A percentile compares a stretch with the other conserved stretches of the same genome.
phyloP scores from a whole-genome alignment of 1,139 yeast species.

The Scheffersomyces parashehatae region DNA sequence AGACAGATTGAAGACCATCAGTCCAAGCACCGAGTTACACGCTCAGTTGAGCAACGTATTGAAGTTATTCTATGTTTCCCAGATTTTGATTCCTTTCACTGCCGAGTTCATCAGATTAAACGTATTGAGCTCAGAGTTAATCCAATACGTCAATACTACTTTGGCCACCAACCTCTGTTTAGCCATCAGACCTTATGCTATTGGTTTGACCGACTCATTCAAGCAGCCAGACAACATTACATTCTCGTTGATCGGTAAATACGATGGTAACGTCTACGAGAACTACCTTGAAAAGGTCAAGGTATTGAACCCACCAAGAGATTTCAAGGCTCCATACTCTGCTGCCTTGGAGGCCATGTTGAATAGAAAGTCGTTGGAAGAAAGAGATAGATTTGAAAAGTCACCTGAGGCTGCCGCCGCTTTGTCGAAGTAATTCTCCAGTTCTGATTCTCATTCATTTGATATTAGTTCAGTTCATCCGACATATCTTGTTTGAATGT shows the following conservation, averaged over 20 bases:
- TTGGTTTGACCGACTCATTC: conserved; percentile 51
- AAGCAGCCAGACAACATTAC: conserved; percentile 46
- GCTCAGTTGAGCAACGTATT: conserved; percentile 23
- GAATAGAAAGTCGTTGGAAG: conserved; percentile 38
- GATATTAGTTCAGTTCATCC: too few relatives aligned
- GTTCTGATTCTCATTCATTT: too few relatives aligned
- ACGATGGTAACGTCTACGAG: conserved; percentile 49
- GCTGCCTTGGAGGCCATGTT: conserved; percentile 36
- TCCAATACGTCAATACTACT: conserved; percentile 31
- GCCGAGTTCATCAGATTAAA: conserved; percentile 43
- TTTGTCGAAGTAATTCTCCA: conserved; percentile 26
- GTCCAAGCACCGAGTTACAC: conserved; percentile 15
- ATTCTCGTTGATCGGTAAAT: conserved; percentile 45
- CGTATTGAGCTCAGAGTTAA: conserved; percentile 34
- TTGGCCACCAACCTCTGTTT: conserved; percentile 36
- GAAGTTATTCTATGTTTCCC: conserved; percentile 21
- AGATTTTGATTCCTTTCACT: conserved; percentile 38
- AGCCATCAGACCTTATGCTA: conserved; percentile 45
- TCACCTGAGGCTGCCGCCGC: conserved; percentile 27
- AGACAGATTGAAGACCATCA: conserved; percentile 13
- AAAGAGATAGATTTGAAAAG: conserved; percentile 43
- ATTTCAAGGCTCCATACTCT: conserved; percentile 44
- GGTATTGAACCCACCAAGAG: conserved; percentile 35
- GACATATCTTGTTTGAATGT: too few relatives aligned
- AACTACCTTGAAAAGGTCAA: conserved; percentile 45